Base-by-base conservation (phyloP, 2,329 filamentous ascomycete species). In the Nigrospora oryzae region DNA sequence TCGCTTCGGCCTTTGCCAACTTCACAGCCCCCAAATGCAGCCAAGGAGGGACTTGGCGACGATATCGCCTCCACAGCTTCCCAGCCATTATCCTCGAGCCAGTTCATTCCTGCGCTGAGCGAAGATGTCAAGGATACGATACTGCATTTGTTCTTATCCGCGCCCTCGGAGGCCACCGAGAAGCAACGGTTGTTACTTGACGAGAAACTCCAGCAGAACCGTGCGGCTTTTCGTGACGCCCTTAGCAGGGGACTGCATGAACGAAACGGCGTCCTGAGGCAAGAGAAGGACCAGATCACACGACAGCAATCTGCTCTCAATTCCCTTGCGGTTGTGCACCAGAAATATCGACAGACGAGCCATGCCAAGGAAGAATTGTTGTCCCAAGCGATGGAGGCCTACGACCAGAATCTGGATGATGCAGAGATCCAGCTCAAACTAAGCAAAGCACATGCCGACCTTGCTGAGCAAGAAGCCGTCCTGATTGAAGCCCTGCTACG, bases 401-500 rank as follows among this genome's bases (percentile, higher is more conserved):
- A 78, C 48, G 67, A 66, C 13, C 66, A 74, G 11, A 69, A 69
- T 19, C 55, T 71, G 13, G 70, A 79, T 40, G 79, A 71, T 1
- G 68, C 73, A 3, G 69, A 72, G 11, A 72, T 76, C 17, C 75
- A 80, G 52, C 54, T 58, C 32, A 66, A 63, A 36, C 59, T 79
- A 10, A 74, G 78, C 46, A 63, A 70, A 33, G 54, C 80, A 34
- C 67, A 67, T 11, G 64, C 65, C 40, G 56, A 67, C 43, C 60
- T 79, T 13, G 65, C 69, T 46, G 54, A 61, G 34, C 66, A 66
- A 48, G 74, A 76, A 49, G 56, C 62, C 17, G 52, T 53, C 1
- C 58, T 80, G 16, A 59, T 69, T 23, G 56, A 57, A 37, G 59
- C 61, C 14, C 61, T 80, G 0, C 48, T 65, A 3, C 62, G 63